These are phyloP conservation scores for Lentinula raphanica DNA, from an alignment of 768 basidiomycete species.

Conservation along the genomic window DNA sequence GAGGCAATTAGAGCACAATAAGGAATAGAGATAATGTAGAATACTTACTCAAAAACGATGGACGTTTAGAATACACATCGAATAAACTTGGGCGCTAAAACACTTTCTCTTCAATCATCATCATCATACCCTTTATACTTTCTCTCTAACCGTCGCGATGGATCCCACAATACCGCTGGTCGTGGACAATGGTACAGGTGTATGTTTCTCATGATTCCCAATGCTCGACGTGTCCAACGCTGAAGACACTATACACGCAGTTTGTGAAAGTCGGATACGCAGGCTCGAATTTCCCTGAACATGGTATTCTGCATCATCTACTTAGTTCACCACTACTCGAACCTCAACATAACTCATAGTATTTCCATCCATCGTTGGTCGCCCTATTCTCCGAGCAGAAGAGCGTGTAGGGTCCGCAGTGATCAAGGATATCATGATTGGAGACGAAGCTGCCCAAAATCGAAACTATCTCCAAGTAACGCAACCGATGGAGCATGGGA, in stretches of 20 bases:
- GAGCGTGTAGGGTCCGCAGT: conserved; percentile 82
- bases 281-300: conserved; percentile 92
- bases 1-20: neutral
- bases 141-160: conserved; percentile 22
- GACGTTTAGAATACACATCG: neutral
- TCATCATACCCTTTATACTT: neutral
- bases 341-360: conserved; percentile 39
- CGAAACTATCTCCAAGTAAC: conserved; percentile 95
- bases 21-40: neutral
- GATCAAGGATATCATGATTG: conserved; percentile 98
- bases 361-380: conserved; percentile 94
- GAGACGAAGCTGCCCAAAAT: conserved; percentile 92
- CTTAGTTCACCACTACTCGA: neutral
- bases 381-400: conserved; percentile 95
- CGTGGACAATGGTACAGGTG: conserved; percentile 87
- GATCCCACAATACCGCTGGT: conserved; percentile 56
- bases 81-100: neutral
- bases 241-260: conserved; percentile 30
- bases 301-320: conserved; percentile 44
- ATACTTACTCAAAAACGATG: neutral
- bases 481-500: conserved; percentile 99
- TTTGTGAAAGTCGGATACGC: conserved; percentile 91
- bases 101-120: neutral
- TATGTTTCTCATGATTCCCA: conserved; percentile 30
- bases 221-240: neutral